phyloP scores from a whole-genome alignment of 805 yeast species.

The Yarrowia hollandica region DNA sequence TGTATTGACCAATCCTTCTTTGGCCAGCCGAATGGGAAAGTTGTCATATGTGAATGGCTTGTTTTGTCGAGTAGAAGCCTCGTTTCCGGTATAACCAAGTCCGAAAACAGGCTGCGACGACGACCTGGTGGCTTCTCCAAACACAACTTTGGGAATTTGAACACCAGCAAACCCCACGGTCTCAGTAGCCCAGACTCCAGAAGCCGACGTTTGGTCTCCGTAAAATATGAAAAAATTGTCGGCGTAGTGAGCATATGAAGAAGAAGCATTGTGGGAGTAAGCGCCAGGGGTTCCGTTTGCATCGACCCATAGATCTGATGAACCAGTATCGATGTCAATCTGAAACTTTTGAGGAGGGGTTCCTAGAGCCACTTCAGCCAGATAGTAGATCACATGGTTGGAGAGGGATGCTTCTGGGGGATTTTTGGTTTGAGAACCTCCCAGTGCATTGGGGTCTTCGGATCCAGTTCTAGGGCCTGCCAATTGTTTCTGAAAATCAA shows the following conservation, averaged over 20 bases:
- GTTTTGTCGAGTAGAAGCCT: slow-evolving; percentile 32
- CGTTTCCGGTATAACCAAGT: slow-evolving; percentile 32
- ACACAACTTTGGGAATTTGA: slow-evolving; percentile 41
- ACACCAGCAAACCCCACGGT: slow-evolving; percentile 51
- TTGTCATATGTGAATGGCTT: slow-evolving; percentile 36
- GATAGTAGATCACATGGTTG: slow-evolving; percentile 1
- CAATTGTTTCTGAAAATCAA: slow-evolving; percentile 2
- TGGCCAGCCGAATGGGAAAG: slow-evolving; percentile 41
- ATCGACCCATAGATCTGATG: slow-evolving; percentile 63
- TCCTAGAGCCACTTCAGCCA: slow-evolving; percentile 46
- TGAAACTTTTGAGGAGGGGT: slow-evolving; percentile 54
- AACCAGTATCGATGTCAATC: slow-evolving; percentile 66
- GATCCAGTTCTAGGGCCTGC: background rate
- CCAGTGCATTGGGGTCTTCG: background rate
- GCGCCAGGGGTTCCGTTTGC: slow-evolving; percentile 19
- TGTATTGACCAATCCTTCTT: slow-evolving; percentile 44
- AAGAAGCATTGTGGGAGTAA: slow-evolving; percentile 30
- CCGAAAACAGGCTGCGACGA: slow-evolving; percentile 32
- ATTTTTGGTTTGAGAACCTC: background rate
- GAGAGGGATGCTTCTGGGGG: background rate
- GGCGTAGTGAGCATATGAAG: slow-evolving; percentile 34
- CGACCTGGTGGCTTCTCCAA: slow-evolving; percentile 30
- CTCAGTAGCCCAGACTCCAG: slow-evolving; percentile 63
- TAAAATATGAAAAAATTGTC: slow-evolving; percentile 36
- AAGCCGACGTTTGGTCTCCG: slow-evolving; percentile 44